These are phyloP conservation scores for Monilinia polystroma DNA, from an alignment of 2,329 filamentous ascomycete species.

Conservation along the genomic window DNA sequence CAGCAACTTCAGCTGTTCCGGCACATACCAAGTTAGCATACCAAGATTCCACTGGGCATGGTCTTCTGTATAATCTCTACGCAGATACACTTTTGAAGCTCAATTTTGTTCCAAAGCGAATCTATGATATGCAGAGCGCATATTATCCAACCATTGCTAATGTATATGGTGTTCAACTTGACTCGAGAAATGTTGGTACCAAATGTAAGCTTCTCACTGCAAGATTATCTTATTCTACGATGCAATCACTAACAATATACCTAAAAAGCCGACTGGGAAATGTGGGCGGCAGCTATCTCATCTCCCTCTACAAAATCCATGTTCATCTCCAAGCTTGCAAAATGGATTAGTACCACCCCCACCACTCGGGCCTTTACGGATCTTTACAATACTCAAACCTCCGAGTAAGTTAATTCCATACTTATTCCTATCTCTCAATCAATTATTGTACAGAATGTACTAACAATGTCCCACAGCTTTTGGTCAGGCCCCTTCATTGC, in stretches of 20 bases:
- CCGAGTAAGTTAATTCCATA: conserved; percentile 51
- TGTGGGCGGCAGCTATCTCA: conserved; percentile 78
- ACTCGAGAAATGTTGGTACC: conserved; percentile 76
- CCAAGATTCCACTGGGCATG: conserved; percentile 55
- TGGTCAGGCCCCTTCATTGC: conserved; percentile 59
- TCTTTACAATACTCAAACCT: conserved; percentile 69
- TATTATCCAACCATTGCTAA: conserved; percentile 74
- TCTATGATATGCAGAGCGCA: conserved; percentile 74
- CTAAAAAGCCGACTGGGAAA: conserved; percentile 66
- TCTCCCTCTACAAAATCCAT: conserved; percentile 57
- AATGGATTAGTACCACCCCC: conserved; percentile 72
- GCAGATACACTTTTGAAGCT: conserved; percentile 77
- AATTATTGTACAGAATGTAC: not conserved
- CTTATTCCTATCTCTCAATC: not conserved
- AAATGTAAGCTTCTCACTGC: conserved; percentile 53
- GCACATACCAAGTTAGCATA: conserved; percentile 79
- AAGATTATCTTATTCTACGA: not conserved
- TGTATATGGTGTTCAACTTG: conserved; percentile 77
- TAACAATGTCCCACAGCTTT: conserved; percentile 23
- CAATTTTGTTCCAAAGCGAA: conserved; percentile 67
- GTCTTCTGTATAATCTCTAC: conserved; percentile 75
- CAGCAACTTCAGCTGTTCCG: conserved; percentile 48
- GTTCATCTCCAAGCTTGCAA: conserved; percentile 68
- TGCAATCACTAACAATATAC: not conserved
- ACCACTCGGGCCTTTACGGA: conserved; percentile 75